A percentile compares a stretch with the other conserved stretches of the same genome.
Evolutionary conservation across 2,329 filamentous ascomycete species (phyloP).

Genomic region (Calonectria ilicicola): DNA sequence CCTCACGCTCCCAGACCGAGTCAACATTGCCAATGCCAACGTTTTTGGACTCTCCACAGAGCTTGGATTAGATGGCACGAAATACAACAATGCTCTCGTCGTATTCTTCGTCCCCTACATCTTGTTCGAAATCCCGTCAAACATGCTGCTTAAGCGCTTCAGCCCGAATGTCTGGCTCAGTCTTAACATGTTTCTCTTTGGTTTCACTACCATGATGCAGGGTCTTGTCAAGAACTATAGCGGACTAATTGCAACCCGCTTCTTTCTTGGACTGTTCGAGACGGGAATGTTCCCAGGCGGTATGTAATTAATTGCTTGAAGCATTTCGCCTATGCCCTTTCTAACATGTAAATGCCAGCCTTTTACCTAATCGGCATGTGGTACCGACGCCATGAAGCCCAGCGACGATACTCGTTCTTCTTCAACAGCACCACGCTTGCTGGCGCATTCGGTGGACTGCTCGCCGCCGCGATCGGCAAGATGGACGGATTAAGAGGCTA

Average conservation of each 20-base stretch:
- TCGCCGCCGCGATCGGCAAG: slow-evolving; percentile 90
- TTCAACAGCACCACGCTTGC: slow-evolving; percentile 86
- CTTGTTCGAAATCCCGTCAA: slow-evolving; percentile 76
- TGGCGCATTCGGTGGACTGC: slow-evolving; percentile 86
- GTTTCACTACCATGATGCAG: slow-evolving; percentile 79
- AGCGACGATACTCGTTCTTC: slow-evolving; percentile 94
- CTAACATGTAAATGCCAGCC: slow-evolving; percentile 47
- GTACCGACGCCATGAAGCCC: slow-evolving; percentile 89
- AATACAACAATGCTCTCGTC: slow-evolving; percentile 82
- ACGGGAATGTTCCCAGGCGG: slow-evolving; percentile 75
- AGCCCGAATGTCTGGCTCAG: slow-evolving; percentile 78
- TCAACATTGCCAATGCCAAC: slow-evolving; percentile 84
- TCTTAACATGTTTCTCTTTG: slow-evolving; percentile 87
- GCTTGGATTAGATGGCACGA: slow-evolving; percentile 66
- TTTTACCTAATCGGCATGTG: slow-evolving; percentile 86
- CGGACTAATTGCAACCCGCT: slow-evolving; percentile 82
- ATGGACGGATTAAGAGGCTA: slow-evolving; percentile 81
- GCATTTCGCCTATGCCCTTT: slow-evolving; percentile 50
- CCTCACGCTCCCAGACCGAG: slow-evolving; percentile 59
- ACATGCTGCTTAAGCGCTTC: slow-evolving; percentile 73
- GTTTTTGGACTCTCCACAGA: slow-evolving; percentile 75
- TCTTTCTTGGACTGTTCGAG: slow-evolving; percentile 85
- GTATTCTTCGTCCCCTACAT: slow-evolving; percentile 88
- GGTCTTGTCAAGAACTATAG: slow-evolving; percentile 83
- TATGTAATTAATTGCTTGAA: slow-evolving; percentile 33